Evolutionary conservation across 495 filamentous ascomycete genomes (phyloP).

Genomic region (Neurospora tetraspora): DNA sequence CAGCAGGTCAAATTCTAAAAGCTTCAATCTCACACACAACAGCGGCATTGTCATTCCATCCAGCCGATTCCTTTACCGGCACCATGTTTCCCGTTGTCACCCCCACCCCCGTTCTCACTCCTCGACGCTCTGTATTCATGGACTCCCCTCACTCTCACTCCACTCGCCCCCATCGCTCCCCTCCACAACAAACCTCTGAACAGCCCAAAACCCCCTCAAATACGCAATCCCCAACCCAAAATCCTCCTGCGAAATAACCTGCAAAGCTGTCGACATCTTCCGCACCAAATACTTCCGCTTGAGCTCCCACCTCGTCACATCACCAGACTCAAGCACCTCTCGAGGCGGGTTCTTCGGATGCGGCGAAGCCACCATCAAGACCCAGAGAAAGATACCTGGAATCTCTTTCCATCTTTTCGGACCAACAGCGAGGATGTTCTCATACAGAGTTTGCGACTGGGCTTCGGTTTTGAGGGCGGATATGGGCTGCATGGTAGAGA

Average conservation of each 20-base stretch:
- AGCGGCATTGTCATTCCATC: background rate
- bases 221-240: constrained; percentile 12
- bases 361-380: constrained; percentile 9
- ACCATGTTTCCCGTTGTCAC: background rate
- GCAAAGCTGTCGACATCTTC: constrained; percentile 16
- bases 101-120: background rate
- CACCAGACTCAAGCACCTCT: background rate
- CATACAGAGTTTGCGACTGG: background rate
- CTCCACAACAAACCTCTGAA: constrained; percentile 5
- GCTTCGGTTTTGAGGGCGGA: background rate
- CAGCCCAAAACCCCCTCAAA: constrained; percentile 15
- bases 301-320: background rate
- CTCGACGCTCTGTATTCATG: background rate
- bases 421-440: background rate
- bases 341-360: background rate
- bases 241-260: constrained; percentile 15
- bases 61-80: background rate
- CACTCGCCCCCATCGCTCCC: background rate
- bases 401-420: constrained; percentile 11
- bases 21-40: background rate
- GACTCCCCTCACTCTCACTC: background rate
- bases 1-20: background rate
- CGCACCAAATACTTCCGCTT: constrained; percentile 11
- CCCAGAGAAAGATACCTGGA: constrained; percentile 18
- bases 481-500: background rate